phyloP scores from a whole-genome alignment of 176 grass and related monocot genomes.

The Phragmites australis region DNA sequence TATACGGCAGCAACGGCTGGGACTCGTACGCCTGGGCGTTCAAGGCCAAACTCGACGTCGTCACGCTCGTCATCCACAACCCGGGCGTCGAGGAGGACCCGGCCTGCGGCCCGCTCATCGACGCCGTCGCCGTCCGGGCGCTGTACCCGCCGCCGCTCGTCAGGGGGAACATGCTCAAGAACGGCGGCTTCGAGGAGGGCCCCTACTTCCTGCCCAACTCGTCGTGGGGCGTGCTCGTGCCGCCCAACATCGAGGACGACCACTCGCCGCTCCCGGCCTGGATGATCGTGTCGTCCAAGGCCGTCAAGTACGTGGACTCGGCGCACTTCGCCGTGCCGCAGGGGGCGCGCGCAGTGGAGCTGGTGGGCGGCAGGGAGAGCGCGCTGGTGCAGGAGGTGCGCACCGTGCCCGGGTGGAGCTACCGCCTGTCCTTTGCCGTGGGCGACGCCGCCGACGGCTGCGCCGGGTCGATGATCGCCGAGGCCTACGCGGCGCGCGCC shows the following conservation, averaged over 20 bases:
- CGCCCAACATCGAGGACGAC: conserved; percentile 88
- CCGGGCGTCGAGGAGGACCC: conserved; percentile 87
- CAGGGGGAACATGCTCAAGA: conserved; percentile 79
- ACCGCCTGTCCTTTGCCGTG: conserved; percentile 69
- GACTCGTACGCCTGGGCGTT: conserved; percentile 92
- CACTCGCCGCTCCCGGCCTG: conserved; percentile 87
- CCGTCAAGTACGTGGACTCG: conserved; percentile 88
- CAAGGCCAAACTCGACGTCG: conserved; percentile 55
- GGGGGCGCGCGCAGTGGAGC: conserved; percentile 75
- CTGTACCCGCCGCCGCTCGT: conserved; percentile 61
- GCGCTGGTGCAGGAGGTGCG: conserved; percentile 76
- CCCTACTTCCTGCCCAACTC: conserved; percentile 78
- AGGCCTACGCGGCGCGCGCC: conserved; percentile 64
- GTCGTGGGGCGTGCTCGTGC: conserved; percentile 77
- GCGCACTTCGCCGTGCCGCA: conserved; percentile 80
- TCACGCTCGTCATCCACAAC: conserved; percentile 79
- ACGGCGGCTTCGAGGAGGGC: conserved; percentile 86
- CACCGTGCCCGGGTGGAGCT: conserved; percentile 58
- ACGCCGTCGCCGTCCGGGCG: conserved; percentile 63
- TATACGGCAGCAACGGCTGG: conserved; percentile 93
- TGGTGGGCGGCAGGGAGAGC: conserved; percentile 81
- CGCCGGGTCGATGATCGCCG: conserved; percentile 61
- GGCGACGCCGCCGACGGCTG: conserved; percentile 75
- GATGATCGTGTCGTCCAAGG: conserved; percentile 88
- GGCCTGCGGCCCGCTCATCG: conserved; percentile 85